phyloP scores from a whole-genome alignment of 2,329 filamentous ascomycete species.

The Hypoxylon sp. region DNA sequence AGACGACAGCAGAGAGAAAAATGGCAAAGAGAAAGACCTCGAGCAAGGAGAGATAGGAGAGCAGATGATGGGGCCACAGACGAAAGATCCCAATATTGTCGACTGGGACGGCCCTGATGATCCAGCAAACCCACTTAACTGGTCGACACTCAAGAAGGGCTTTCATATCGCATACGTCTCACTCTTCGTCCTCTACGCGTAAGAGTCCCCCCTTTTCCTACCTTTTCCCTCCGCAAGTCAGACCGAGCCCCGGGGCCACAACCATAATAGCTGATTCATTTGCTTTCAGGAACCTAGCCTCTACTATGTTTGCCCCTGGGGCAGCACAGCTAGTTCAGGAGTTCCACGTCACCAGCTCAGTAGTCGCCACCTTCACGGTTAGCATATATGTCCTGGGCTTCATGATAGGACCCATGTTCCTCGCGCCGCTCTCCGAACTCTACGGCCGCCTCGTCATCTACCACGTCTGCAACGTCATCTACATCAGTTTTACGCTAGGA shows the following conservation, averaged over 20 bases:
- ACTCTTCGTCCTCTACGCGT: conserved; percentile 53
- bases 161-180: conserved; percentile 53
- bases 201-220: neutral
- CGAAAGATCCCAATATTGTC: conserved; percentile 62
- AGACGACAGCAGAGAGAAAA: neutral
- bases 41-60: conserved; percentile 21
- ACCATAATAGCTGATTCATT: neutral
- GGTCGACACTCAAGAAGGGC: conserved; percentile 65
- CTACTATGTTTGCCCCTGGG: conserved; percentile 68
- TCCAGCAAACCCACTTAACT: conserved; percentile 75
- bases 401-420: conserved; percentile 61
- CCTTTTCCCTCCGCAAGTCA: neutral
- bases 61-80: neutral
- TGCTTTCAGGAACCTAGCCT: conserved; percentile 28
- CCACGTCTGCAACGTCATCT: conserved; percentile 56
- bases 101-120: conserved; percentile 72
- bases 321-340: conserved; percentile 64
- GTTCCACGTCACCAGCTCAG: conserved; percentile 54
- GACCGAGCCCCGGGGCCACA: neutral
- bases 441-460: conserved; percentile 61
- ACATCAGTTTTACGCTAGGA: conserved; percentile 55
- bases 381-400: conserved; percentile 68
- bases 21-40: conserved; percentile 7
- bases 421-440: conserved; percentile 63
- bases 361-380: conserved; percentile 62